A percentile compares a stretch with the other conserved stretches of the same genome.
These are phyloP conservation scores for Atkinsonella hypoxylon DNA, from an alignment of 2,329 filamentous ascomycete species.

Conservation along the genomic window DNA sequence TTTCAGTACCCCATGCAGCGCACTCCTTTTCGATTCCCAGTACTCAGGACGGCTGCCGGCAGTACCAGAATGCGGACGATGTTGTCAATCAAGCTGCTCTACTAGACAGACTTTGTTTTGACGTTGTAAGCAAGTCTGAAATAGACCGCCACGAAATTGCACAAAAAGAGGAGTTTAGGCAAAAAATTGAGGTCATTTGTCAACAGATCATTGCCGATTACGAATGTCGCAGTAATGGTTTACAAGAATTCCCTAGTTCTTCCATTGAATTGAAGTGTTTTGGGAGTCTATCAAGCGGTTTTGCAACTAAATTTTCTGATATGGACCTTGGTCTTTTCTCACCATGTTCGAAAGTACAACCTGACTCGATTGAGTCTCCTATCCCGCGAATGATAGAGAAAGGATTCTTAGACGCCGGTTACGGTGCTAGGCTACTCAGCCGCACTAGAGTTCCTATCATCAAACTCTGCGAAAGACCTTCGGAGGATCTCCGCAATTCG, in stretches of 20 bases:
- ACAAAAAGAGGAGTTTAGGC: slow-evolving; percentile 61
- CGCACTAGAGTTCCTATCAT: slow-evolving; percentile 77
- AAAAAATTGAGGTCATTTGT: slow-evolving; percentile 52
- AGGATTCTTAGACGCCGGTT: slow-evolving; percentile 56
- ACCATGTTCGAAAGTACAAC: slow-evolving; percentile 41
- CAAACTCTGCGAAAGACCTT: slow-evolving; percentile 68
- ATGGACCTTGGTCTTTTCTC: slow-evolving; percentile 79
- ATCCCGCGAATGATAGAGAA: slow-evolving; percentile 69
- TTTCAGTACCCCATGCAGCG: not conserved
- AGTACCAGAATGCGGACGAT: slow-evolving; percentile 30
- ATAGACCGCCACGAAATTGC: slow-evolving; percentile 52
- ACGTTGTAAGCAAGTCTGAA: slow-evolving; percentile 41
- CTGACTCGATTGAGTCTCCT: slow-evolving; percentile 41
- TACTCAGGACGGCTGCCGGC: slow-evolving; percentile 20
- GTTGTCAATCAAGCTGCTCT: slow-evolving; percentile 34
- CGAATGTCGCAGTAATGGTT: slow-evolving; percentile 30
- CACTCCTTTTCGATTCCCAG: not conserved
- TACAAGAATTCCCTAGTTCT: slow-evolving; percentile 34
- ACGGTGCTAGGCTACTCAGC: slow-evolving; percentile 66
- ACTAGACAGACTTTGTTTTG: slow-evolving; percentile 35
- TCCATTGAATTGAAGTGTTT: slow-evolving; percentile 65
- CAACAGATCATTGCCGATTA: slow-evolving; percentile 42
- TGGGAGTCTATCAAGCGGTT: slow-evolving; percentile 73
- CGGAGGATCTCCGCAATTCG: slow-evolving; percentile 43
- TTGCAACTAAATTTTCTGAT: slow-evolving; percentile 78